Conservation (phyloP, 345 rosid genomes). For the Brassica carinata region DNA sequence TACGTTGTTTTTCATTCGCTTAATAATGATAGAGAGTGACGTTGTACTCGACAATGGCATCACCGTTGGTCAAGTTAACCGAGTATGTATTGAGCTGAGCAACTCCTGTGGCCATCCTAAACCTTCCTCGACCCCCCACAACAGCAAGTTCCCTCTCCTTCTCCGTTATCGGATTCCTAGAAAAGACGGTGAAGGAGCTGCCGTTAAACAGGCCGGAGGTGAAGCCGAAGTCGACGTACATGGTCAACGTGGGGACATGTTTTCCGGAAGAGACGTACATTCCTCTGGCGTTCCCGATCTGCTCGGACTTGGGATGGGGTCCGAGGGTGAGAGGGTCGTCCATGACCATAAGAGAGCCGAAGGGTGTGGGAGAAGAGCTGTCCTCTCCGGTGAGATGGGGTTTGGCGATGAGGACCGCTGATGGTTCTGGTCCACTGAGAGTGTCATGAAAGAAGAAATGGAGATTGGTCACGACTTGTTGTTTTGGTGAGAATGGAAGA, state of each 20-base stretch:
- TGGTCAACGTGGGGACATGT: conserved; percentile 19
- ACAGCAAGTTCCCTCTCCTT: conserved; percentile 49
- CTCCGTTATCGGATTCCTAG: conserved; percentile 47
- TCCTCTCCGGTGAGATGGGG: not conserved
- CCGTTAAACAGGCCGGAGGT: conserved; percentile 49
- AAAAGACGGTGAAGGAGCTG: conserved; percentile 52
- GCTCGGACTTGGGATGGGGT: conserved; percentile 39
- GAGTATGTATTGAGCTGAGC: conserved; percentile 35
- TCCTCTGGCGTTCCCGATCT: conserved; percentile 52
- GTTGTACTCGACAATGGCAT: conserved; percentile 48
- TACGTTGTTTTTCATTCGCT: not conserved
- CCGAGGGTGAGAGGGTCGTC: conserved; percentile 54
- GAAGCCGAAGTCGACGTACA: conserved; percentile 36
- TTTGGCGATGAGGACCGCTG: conserved; percentile 40
- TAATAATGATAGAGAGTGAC: conserved; percentile 45
- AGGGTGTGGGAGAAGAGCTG: conserved; percentile 22
- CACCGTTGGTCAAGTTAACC: conserved; percentile 37
- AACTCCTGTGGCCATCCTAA: conserved; percentile 53
- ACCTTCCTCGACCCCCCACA: conserved; percentile 56
- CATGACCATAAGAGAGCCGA: conserved; percentile 40
- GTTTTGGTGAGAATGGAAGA: not conserved
- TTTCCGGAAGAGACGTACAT: conserved; percentile 43
- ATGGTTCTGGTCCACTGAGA: conserved; percentile 22
- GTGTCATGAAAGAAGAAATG: conserved; percentile 52
- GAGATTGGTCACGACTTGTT: conserved; percentile 38